phyloP scores from a whole-genome alignment of 495 filamentous ascomycete genomes.

The Trichoderma asperelloides region DNA sequence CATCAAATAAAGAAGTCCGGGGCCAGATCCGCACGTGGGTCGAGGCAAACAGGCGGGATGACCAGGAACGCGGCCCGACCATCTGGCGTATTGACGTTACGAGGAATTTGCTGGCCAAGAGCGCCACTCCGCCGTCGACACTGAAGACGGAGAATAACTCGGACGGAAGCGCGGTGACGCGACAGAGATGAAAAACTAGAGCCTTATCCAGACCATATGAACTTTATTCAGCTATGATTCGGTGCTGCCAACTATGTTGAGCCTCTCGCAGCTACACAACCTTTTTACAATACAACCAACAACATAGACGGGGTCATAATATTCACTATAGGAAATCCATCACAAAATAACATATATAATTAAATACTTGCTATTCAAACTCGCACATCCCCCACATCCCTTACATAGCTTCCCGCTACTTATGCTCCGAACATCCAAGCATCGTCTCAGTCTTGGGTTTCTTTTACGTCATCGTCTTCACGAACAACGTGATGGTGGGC shows the following conservation, averaged over 20 bases:
- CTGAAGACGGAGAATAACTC: not conserved
- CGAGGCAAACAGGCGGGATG: conserved; percentile 22
- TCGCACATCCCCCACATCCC: not conserved
- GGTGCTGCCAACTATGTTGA: too few relatives aligned
- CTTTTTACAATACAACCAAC: too few relatives aligned
- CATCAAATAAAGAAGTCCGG: conserved; percentile 55
- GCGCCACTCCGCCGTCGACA: not conserved
- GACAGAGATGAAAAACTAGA: conserved; percentile 4
- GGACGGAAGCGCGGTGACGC: not conserved
- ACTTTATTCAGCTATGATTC: not conserved
- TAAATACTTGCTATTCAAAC: too few relatives aligned
- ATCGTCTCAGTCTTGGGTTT: not conserved
- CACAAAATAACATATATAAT: too few relatives aligned
- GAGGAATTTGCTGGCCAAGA: conserved; percentile 54
- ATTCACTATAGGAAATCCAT: too few relatives aligned
- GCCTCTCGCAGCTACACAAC: too few relatives aligned
- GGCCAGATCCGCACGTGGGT: conserved; percentile 52
- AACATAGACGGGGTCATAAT: too few relatives aligned
- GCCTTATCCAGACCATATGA: not conserved
- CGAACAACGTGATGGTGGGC: not conserved
- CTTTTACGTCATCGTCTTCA: not conserved
- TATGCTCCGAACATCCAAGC: not conserved
- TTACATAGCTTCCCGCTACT: not conserved
- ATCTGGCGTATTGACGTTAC: conserved; percentile 56
- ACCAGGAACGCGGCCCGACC: conserved; percentile 40